phyloP scores from a whole-genome alignment of 2,329 filamentous ascomycete genomes.

The Amauroascus niger region DNA sequence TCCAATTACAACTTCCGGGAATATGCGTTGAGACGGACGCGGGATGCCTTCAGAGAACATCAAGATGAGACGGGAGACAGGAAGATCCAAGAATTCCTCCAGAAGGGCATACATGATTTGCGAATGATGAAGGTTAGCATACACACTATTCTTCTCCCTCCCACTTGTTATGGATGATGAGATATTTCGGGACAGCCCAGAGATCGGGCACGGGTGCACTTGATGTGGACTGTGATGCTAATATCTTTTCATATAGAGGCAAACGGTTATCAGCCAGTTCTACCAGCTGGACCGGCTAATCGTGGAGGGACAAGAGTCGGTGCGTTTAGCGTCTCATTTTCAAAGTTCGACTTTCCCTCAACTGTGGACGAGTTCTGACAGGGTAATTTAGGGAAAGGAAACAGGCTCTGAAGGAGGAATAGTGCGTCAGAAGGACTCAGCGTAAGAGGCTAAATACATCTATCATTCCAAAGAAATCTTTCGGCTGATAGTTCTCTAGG shows the following conservation, averaged over 20 bases:
- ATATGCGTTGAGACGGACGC: conserved; percentile 83
- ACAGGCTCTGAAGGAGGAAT: conserved; percentile 54
- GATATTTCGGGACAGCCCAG: neutral
- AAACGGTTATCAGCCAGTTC: conserved; percentile 91
- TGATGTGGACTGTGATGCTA: conserved; percentile 1
- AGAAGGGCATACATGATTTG: conserved; percentile 77
- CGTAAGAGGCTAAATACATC: conserved; percentile 44
- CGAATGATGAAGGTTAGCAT: conserved; percentile 75
- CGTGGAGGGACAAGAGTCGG: conserved; percentile 75
- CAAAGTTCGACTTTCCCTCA: neutral
- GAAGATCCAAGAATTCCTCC: conserved; percentile 75
- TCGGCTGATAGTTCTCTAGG: neutral
- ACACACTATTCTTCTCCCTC: neutral
- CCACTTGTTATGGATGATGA: neutral
- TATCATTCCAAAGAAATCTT: neutral
- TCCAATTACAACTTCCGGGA: conserved; percentile 95
- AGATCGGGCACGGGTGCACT: neutral
- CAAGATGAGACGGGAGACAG: conserved; percentile 61
- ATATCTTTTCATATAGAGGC: conserved; percentile 53
- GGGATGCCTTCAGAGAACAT: conserved; percentile 81
- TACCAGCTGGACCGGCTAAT: conserved; percentile 87
- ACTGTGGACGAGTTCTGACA: conserved; percentile 6
- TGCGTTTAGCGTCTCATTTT: conserved; percentile 36
- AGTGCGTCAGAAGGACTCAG: conserved; percentile 63
- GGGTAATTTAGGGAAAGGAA: conserved; percentile 53